phyloP scores from a whole-genome alignment of 139 green algal genomes.

The Ettlia oleoabundans region DNA sequence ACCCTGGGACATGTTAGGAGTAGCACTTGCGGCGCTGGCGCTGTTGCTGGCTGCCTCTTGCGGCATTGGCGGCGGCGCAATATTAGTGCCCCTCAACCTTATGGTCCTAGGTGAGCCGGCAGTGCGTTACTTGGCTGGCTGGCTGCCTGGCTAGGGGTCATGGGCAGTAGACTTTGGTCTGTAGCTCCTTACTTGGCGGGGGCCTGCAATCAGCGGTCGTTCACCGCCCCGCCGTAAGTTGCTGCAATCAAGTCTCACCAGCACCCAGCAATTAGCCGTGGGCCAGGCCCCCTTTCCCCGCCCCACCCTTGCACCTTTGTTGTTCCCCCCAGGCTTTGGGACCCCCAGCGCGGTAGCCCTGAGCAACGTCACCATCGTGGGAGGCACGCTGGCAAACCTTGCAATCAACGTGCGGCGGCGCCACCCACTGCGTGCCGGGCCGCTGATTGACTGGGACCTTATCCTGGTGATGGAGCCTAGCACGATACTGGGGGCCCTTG shows the following conservation, averaged over 20 bases:
- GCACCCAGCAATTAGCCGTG: not conserved
- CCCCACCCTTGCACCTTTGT: not conserved
- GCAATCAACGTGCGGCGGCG: constrained; percentile 53
- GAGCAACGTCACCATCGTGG: constrained; percentile 72
- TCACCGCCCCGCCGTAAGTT: too few species aligned
- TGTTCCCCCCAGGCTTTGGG: constrained; percentile 3
- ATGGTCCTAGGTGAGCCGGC: constrained; percentile 29
- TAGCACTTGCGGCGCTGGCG: not conserved
- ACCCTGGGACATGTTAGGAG: not conserved
- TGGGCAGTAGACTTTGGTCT: too few species aligned
- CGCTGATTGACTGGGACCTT: constrained; percentile 73
- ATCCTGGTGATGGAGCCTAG: constrained; percentile 76
- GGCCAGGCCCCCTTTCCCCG: not conserved
- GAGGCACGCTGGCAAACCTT: constrained; percentile 65
- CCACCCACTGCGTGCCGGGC: constrained; percentile 46
- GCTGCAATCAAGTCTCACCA: too few species aligned
- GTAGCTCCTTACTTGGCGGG: too few species aligned
- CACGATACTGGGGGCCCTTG: constrained; percentile 67
- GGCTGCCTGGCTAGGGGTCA: too few species aligned
- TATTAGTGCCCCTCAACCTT: constrained; percentile 31
- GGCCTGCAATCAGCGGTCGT: too few species aligned
- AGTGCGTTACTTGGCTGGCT: too few species aligned
- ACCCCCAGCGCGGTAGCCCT: constrained; percentile 59
- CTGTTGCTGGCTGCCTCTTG: constrained; percentile 16
- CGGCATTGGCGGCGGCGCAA: constrained; percentile 33